Percentiles rank a stretch among this genome's conserved stretches.
phyloP scores from a whole-genome alignment of 306 rosid species.

The Adenanthera pavonina region DNA sequence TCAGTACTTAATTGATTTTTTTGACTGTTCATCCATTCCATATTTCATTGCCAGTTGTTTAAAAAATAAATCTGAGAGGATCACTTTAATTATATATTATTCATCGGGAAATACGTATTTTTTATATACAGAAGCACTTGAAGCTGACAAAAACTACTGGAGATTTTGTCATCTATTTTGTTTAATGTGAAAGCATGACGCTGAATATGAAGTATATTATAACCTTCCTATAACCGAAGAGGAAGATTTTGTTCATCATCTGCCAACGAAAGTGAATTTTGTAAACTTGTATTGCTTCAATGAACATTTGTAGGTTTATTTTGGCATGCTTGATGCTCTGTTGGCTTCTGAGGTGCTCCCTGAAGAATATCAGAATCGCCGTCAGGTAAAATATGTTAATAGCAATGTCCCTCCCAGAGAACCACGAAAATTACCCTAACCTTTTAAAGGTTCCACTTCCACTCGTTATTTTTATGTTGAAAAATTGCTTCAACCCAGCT shows the following conservation, averaged over 20 bases:
- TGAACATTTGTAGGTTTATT: conserved; percentile 48
- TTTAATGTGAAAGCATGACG: not conserved
- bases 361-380: conserved; percentile 51
- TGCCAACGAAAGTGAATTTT: not conserved
- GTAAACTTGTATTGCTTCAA: conserved; percentile 6
- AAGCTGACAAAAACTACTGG: not conserved
- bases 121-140: not conserved
- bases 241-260: conserved; percentile 12
- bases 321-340: conserved; percentile 64
- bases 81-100: not conserved
- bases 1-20: not conserved
- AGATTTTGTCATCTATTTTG: conserved; percentile 9
- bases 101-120: not conserved
- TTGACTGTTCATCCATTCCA: not conserved
- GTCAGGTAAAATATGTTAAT: conserved; percentile 41
- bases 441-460: not conserved
- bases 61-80: not conserved
- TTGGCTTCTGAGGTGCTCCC: conserved; percentile 61
- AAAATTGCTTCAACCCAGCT: not conserved
- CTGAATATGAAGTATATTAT: not conserved
- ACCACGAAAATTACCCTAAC: not conserved
- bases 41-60: not conserved
- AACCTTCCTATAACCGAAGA: not conserved
- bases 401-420: not conserved
- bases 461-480: not conserved